phyloP scores from a whole-genome alignment of 495 filamentous ascomycete genomes.

The Cryomyces antarcticus region DNA sequence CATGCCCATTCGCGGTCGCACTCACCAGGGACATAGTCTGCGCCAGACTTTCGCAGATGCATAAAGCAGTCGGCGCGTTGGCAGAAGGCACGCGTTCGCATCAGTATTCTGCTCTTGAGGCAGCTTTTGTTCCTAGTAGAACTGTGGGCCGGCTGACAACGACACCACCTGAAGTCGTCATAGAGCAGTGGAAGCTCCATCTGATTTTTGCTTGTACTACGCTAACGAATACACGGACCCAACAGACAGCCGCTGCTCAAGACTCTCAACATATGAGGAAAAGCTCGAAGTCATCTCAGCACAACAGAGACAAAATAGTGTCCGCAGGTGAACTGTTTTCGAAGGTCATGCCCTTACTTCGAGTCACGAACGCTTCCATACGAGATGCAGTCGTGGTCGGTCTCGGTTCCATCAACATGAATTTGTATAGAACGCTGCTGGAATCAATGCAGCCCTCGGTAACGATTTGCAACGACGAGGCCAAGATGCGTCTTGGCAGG shows the following conservation, averaged over 20 bases:
- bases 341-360: conserved; percentile 72
- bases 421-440: conserved; percentile 81
- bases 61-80: conserved; percentile 57
- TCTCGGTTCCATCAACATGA: conserved; percentile 83
- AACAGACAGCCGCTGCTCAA: conserved; percentile 33
- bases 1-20: conserved; percentile 75
- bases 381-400: conserved; percentile 81
- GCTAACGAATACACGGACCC: conserved; percentile 55
- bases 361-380: conserved; percentile 51
- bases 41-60: conserved; percentile 77
- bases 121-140: conserved; percentile 16
- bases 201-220: conserved; percentile 94
- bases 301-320: conserved; percentile 59
- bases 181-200: conserved; percentile 99
- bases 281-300: conserved; percentile 50
- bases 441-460: conserved; percentile 79
- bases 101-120: conserved; percentile 37
- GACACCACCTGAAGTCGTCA: conserved; percentile 64
- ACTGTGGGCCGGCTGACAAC: conserved; percentile 33
- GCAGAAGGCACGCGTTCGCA: conserved; percentile 48
- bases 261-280: conserved; percentile 64
- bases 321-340: conserved; percentile 77
- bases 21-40: conserved; percentile 83
- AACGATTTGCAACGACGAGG: conserved; percentile 61
- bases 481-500: conserved; percentile 53